A percentile compares a stretch with the other conserved stretches of the same genome.
Conservation (phyloP, 2,329 filamentous ascomycete genomes). For the Trichoderma cornu-damae region DNA sequence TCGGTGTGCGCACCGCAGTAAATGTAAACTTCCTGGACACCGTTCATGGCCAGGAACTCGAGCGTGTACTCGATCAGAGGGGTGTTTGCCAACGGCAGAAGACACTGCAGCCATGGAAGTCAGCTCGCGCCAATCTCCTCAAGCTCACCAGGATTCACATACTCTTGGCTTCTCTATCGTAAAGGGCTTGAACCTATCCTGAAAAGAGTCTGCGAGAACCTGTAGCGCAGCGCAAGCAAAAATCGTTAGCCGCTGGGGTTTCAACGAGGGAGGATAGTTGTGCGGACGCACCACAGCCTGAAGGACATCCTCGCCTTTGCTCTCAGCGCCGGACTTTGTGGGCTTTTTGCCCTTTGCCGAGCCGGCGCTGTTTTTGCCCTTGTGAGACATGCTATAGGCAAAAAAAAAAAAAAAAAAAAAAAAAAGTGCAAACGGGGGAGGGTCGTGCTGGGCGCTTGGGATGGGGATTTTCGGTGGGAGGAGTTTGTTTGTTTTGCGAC, state of each 20-base stretch:
- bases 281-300: conserved; percentile 49
- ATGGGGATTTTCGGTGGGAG: conserved; percentile 15
- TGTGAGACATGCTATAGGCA: conserved; percentile 40
- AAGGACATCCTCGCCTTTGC: conserved; percentile 53
- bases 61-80: conserved; percentile 97
- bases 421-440: not conserved
- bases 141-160: not conserved
- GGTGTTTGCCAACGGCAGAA: conserved; percentile 86
- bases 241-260: not conserved
- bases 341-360: conserved; percentile 50
- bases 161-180: conserved; percentile 84
- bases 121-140: not conserved
- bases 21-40: conserved; percentile 89
- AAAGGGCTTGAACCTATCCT: conserved; percentile 85
- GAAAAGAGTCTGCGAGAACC: conserved; percentile 91
- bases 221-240: conserved; percentile 33
- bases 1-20: conserved; percentile 87
- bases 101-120: conserved; percentile 56
- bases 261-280: conserved; percentile 20
- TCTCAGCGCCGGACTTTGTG: conserved; percentile 46
- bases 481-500: conserved; percentile 17
- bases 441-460: conserved; percentile 20
- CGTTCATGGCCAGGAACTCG: conserved; percentile 90
- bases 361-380: conserved; percentile 37
- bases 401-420: no score